Conservation (phyloP, 1,284 basidiomycete genomes). For the Apiotrichum porosum region DNA sequence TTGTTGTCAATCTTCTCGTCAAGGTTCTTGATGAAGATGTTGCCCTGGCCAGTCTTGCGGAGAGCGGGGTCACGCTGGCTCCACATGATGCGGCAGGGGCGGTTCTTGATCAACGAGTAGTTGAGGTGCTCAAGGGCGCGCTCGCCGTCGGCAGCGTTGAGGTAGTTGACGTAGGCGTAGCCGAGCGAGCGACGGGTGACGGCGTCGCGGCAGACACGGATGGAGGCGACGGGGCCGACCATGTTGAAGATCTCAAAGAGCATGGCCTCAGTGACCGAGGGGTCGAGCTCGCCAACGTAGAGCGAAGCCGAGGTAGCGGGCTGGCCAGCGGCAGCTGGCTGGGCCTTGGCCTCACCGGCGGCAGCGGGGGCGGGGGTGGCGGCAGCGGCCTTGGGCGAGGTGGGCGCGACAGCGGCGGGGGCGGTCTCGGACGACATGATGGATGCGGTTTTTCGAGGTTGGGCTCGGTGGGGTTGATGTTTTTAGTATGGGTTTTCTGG, state of each 20-base stretch:
- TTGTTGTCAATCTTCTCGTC: conserved; percentile 99
- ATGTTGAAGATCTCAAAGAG: conserved; percentile 99
- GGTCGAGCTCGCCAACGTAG: conserved; percentile 98
- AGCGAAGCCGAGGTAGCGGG: conserved; percentile 83
- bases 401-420: conserved; percentile 21
- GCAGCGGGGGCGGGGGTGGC: conserved; percentile 24
- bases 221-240: conserved; percentile 98
- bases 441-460: conserved; percentile 8
- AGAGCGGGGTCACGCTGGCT: conserved; percentile 99
- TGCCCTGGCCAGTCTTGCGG: conserved; percentile 98
- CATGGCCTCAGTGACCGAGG: conserved; percentile 97
- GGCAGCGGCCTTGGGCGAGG: conserved; percentile 21
- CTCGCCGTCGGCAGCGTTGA: conserved; percentile 96
- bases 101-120: conserved; percentile 97
- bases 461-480: conserved; percentile 3
- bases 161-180: conserved; percentile 99
- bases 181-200: conserved; percentile 99
- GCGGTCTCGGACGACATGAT: conserved; percentile 35
- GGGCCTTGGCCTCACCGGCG: conserved; percentile 35
- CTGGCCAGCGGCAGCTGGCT: conserved; percentile 52
- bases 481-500: conserved; percentile 20
- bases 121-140: conserved; percentile 99
- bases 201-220: conserved; percentile 99
- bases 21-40: conserved; percentile 99
- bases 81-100: conserved; percentile 99